A percentile compares a stretch with the other conserved stretches of the same genome.
These are phyloP conservation scores for Paramyrothecium roridum DNA, from an alignment of 2,329 filamentous ascomycete species.

Conservation along the genomic window DNA sequence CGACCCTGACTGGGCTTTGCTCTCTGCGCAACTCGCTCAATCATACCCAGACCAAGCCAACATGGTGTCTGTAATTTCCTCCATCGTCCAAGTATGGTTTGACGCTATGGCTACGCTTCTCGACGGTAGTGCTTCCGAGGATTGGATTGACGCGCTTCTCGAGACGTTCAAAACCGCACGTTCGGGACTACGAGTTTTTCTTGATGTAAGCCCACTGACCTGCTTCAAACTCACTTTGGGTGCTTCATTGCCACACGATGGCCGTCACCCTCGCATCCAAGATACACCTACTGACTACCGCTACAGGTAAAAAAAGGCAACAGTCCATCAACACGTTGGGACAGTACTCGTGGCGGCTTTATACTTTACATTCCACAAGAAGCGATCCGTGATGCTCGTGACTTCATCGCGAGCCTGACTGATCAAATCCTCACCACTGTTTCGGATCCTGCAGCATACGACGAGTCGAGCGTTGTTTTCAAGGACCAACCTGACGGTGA, in stretches of 20 bases:
- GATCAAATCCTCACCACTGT: constrained; percentile 32
- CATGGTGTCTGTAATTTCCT: constrained; percentile 33
- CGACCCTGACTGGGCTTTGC: constrained; percentile 40
- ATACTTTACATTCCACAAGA: constrained; percentile 33
- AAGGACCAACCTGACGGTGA: constrained; percentile 24
- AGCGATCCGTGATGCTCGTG: constrained; percentile 22
- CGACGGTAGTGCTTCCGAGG: constrained; percentile 34
- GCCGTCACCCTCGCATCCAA: no score
- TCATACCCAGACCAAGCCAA: constrained; percentile 36
- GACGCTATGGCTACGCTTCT: constrained; percentile 35
- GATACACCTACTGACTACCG: neutral
- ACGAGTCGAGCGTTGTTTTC: constrained; percentile 4
- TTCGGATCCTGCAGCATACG: constrained; percentile 12
- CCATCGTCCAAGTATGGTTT: constrained; percentile 35
- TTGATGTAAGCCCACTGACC: constrained; percentile 27
- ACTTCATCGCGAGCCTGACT: constrained; percentile 32
- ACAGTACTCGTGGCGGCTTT: constrained; percentile 30
- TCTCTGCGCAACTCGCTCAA: constrained; percentile 32
- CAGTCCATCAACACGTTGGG: constrained; percentile 33
- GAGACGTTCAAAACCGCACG: constrained; percentile 23
- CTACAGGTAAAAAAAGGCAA: constrained; percentile 17
- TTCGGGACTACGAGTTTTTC: constrained; percentile 25
- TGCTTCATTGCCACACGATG: neutral
- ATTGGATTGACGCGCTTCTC: constrained; percentile 39
- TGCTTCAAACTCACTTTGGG: neutral